Base-by-base conservation (phyloP, 768 basidiomycete species). In the Flagelloscypha sp. region DNA sequence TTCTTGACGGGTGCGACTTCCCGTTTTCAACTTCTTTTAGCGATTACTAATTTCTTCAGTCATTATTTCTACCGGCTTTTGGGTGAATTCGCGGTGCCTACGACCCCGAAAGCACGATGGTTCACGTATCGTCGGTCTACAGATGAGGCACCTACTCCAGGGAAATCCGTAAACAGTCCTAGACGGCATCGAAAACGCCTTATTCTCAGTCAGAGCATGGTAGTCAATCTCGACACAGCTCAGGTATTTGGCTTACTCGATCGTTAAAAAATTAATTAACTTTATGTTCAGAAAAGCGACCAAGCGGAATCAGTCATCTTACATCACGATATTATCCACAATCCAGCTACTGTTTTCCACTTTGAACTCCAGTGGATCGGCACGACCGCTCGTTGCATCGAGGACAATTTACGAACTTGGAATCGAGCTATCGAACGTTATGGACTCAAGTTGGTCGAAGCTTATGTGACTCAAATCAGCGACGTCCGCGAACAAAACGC, bases 311-410 rank as follows among this genome's bases (percentile, higher is more conserved):
- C 79, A 3, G 84, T 87, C 12, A 71, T 93, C 20, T 66, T 97
- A 17, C 93, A 97, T 53, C 79, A 93, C 56, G 95, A 98, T 58
- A 76, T 95, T 38, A 84, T 94, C 35, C 94, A 97, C 56, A 97
- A 97, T 50, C 85, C 89, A 0, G 74, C 69, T n/a, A 94, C 84
- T 19, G 87, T 85, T 40, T 95, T 95, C 61, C 94, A 98, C 56
- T 92, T 98, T 48, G 93, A 99, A 57, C 67, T 99, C 19, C 87
- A 94, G 42, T 99, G 95, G 94, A 82, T 98, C 25, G 92, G 89
- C 2, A 84, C 92, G 2, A 92, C 90, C 1, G 89, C 92, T 16
- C 76, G 86, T 15, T 82, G 80, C 43, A 84, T 98, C 34, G 93
- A 97, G 44, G 90, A 94, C 45, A 72, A 83, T 34, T 67, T 95